A percentile compares a stretch with the other conserved stretches of the same genome.
Evolutionary conservation across 2,329 filamentous ascomycete species (phyloP).

Genomic region (Sarocladiaceae sp.): DNA sequence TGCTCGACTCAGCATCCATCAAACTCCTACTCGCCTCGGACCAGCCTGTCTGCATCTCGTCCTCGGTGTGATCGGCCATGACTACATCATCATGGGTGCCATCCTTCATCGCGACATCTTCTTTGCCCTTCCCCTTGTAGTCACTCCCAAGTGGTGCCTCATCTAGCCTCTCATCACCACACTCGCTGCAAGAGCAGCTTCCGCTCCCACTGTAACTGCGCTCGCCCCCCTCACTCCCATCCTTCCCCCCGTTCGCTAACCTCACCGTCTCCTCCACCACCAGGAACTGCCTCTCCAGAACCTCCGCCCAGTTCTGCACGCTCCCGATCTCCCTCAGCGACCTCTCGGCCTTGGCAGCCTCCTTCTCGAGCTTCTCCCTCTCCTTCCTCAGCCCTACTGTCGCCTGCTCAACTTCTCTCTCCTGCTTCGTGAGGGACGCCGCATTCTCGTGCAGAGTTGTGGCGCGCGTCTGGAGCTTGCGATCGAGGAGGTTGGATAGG

Average conservation of each 20-base stretch:
- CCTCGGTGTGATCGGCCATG: constrained; percentile 18
- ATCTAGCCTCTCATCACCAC: constrained; percentile 18
- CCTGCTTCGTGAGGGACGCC: constrained; percentile 58
- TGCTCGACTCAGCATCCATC: constrained; percentile 29
- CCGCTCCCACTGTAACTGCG: constrained; percentile 27
- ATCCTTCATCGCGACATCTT: constrained; percentile 8
- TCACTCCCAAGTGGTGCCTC: constrained; percentile 12
- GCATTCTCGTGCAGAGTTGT: constrained; percentile 63
- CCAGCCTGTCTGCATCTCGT: constrained; percentile 19
- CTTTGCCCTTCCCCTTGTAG: constrained; percentile 11
- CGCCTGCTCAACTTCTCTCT: constrained; percentile 56
- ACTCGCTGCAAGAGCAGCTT: constrained; percentile 30
- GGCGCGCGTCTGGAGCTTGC: constrained; percentile 61
- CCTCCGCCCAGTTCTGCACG: constrained; percentile 83
- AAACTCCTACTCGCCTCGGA: constrained; percentile 32
- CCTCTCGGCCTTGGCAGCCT: constrained; percentile 56
- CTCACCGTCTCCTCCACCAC: constrained; percentile 59
- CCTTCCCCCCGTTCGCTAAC: constrained; percentile 35
- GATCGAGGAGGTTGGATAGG: constrained; percentile 64
- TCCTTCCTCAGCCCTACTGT: constrained; percentile 56
- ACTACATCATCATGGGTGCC: constrained; percentile 13
- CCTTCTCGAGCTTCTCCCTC: constrained; percentile 56
- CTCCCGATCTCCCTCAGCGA: constrained; percentile 73
- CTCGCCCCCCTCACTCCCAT: constrained; percentile 10
- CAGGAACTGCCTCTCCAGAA: constrained; percentile 63